Evolutionary conservation across 208 protist genomes (phyloP), one percentile per base, ranked within the genome.

Genomic region (Leishmania tropica): DNA sequence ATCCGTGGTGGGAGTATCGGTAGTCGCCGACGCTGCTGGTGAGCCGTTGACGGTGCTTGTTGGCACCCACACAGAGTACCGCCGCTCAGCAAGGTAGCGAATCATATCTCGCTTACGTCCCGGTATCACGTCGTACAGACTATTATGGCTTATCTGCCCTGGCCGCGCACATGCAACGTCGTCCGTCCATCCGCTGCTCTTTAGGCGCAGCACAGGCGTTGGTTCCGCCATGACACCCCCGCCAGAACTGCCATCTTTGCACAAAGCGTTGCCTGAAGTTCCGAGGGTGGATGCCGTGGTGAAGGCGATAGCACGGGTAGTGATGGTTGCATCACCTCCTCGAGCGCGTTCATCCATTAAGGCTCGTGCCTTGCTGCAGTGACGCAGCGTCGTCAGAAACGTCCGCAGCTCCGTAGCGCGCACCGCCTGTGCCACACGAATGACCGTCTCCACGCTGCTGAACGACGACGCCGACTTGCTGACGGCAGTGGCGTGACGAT

Each of bases 51-150:
- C 68, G 37, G 72, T 62, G 24, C 47, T 54, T 37, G 68, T 47
- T 13, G 78, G 75, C 1, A 58, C 65, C 78, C 62, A 81, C 28
- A 83, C 15, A 6, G 76, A 78, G 78, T 87, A 89, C 19, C 83
- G 76, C 8, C 86, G 83, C 82, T 89, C 83, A 24, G 89, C 40
- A 72, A 91, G 79, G 70, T 83, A 87, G 48, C 75, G 37, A 35
- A 94, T 91, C 64, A 89, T 85, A 17, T 95, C 90, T 3, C 84
- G 84, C 81, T 96, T 96, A 8, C 85, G 85, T 17, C 84, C 76
- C 13, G 89, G 87, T 56, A 92, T 85, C 51, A 47, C 78, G 51
- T 81, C 81, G 48, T 75, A 65, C 13, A 76, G 4, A 35, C 56
- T 45, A 13, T 62, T 35, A 60, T 62, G n/a, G n/a, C n/a, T 60